phyloP scores from a whole-genome alignment of 1,139 yeast genomes.

The Kurtzmaniella quercitrusa region DNA sequence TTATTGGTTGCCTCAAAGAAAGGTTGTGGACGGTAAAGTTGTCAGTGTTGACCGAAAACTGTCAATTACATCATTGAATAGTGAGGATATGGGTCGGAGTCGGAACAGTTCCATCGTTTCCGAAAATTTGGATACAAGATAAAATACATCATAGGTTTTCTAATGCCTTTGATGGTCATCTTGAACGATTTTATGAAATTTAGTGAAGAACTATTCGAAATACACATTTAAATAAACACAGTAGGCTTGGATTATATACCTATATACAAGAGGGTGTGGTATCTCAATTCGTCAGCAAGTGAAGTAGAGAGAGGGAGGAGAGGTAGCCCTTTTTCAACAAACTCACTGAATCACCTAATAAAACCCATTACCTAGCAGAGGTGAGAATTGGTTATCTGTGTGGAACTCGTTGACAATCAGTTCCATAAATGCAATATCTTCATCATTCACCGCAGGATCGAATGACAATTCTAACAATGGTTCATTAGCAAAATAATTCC shows the following conservation, averaged over 20 bases:
- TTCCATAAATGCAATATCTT: conserved; percentile 16
- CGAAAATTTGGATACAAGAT: conserved; percentile 9
- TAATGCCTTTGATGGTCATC: too few relatives aligned
- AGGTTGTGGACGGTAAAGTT: conserved; percentile 3
- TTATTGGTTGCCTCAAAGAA: conserved; percentile 34
- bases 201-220: too few relatives aligned
- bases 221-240: too few relatives aligned
- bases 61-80: conserved; percentile 17
- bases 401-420: conserved; percentile 12
- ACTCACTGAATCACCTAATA: not conserved
- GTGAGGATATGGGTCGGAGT: conserved; percentile 13
- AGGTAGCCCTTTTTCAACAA: too few relatives aligned
- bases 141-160: conserved; percentile 7
- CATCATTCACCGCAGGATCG: conserved; percentile 12
- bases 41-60: conserved; percentile 15
- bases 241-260: too few relatives aligned
- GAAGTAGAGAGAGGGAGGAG: conserved; percentile 1
- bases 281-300: conserved; percentile 6
- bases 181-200: too few relatives aligned
- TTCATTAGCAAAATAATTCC: conserved; percentile 5
- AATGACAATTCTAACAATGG: not conserved
- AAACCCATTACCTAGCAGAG: not conserved
- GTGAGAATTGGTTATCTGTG: not conserved
- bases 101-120: conserved; percentile 16
- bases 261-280: too few relatives aligned